Base-by-base conservation (phyloP, 192 early-diverging fungal genomes). In the Backusella psychrophila region DNA sequence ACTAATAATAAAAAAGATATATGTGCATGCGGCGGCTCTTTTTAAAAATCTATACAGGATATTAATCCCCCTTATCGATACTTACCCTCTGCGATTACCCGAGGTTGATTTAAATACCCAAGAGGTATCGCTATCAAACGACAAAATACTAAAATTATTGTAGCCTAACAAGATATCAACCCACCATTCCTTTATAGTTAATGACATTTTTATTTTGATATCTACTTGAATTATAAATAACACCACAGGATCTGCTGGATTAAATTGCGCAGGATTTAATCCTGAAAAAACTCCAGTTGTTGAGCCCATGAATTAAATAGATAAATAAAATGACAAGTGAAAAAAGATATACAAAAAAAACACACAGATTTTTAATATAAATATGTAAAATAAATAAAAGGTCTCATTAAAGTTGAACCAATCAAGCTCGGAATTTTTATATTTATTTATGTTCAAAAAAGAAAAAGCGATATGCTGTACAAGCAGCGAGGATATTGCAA, bases 41-140 rank as follows among this genome's bases (percentile, higher is more conserved):
- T 29, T 8, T 42, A 42, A 44, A 71, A 71, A 26, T n/a, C 31
- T 34, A 41, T 11, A 42, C 4, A 35, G 15, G 17, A 29, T 15
- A 15, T 14, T 42, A 14, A 38, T 29, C 17, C 41, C 9, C 9
- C 14, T 42, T 4, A 14, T 12, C 21, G 6, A n/a, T 34, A 6
- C 31, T 41, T 80, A 72, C 79, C 79, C 78, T 98, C 97, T 36
- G 96, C 93, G 59, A 98, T 97, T 49, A 96, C 97, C 3, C 87
- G 79, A 1, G 97, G 97, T 78, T 98, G 96, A 66, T 84, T 77
- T 8, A 96, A 74, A 34, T 85, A 83, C 19, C 79, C 79, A 21
- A 98, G 79, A 2, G 78, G 74, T 36, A 92, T 9, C 38, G 89
- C 88, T 11, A 98, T 79, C 42, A 93, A 26, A 38, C 96, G 90